These are phyloP conservation scores for Exidia glandulosa DNA, from an alignment of 768 basidiomycete genomes.

Conservation along the genomic window DNA sequence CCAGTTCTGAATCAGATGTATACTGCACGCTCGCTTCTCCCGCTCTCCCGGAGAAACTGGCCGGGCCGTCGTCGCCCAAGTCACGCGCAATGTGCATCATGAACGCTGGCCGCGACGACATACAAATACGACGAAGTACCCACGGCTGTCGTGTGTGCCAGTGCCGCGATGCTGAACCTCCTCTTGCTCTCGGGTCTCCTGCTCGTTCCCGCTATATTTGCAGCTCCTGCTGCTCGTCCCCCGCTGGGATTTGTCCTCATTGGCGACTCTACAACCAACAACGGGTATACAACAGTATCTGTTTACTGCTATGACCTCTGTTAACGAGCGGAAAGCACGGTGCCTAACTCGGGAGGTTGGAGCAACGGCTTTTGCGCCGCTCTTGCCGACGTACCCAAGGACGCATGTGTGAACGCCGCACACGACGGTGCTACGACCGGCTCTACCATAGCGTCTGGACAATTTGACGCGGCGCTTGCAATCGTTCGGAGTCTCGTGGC, in stretches of 20 bases:
- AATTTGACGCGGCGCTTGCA: slow-evolving; percentile 25
- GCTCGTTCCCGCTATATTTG: neutral
- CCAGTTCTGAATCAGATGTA: too few relatives aligned
- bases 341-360: slow-evolving; percentile 30
- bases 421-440: slow-evolving; percentile 33
- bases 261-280: slow-evolving; percentile 31
- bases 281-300: slow-evolving; percentile 8
- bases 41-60: too few relatives aligned
- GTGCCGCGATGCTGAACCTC: too few relatives aligned
- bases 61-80: too few relatives aligned
- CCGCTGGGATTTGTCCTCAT: slow-evolving; percentile 22
- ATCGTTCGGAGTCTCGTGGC: slow-evolving; percentile 25
- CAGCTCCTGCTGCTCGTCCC: neutral
- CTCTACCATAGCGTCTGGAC: slow-evolving; percentile 27
- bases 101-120: too few relatives aligned
- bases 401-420: slow-evolving; percentile 30
- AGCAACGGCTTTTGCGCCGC: slow-evolving; percentile 33
- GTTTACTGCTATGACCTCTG: neutral
- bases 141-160: too few relatives aligned
- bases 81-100: too few relatives aligned
- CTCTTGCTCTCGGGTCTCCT: neutral
- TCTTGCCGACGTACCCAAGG: slow-evolving; percentile 15
- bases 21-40: too few relatives aligned
- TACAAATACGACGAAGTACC: too few relatives aligned
- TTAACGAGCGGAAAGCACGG: slow-evolving; percentile 10